Evolutionary conservation across 768 basidiomycete genomes (phyloP), one percentile per base, ranked within the genome.

Genomic region (Pleurotus tuoliensis): DNA sequence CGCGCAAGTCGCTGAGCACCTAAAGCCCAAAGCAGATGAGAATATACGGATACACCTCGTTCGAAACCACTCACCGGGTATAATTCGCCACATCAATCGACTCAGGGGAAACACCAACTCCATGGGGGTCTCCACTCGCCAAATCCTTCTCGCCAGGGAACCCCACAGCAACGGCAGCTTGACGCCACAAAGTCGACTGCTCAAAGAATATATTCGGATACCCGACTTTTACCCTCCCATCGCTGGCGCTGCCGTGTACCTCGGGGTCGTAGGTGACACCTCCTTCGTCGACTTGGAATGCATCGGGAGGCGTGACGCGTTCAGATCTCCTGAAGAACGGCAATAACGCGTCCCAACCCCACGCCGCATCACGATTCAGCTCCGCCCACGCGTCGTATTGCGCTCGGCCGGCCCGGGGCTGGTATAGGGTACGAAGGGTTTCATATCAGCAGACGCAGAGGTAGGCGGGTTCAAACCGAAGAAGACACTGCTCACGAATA

Each of bases 241-340:
- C 41, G 18, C 60, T 60, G 7, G 59, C 38, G 25, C 62, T 61
- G 3, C 70, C 71, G 51, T 69, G 71, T 2, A 69, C 62, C 12
- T 61, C 47, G 3, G 62, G 57, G 9, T 61, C 54, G 51, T 59
- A 70, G 8, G 39, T 41, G 15, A 60, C 48, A 2, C 62, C 69
- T 16, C 70, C 71, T 18, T 61, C 61, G 7, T 60, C 55, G 3
- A 52, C 38, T 46, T 74, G 73, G 18, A 63, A 61, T 5, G 59
- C 58, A 41, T 67, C 68, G 1, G 86, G 84, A 0, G 79, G 72
- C 0, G 79, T 79, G 66, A 82, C 85, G 20, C 72, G 75, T 64
- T 88, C 86, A n/a, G 80, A 72, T 58, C 74, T 73, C 61, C 76
- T 76, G 71, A 82, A 79, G 59, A 67, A 74, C 1, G 69, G 69